Conservation (phyloP, 2,329 filamentous ascomycete species). For the Aspergillus unguis region DNA sequence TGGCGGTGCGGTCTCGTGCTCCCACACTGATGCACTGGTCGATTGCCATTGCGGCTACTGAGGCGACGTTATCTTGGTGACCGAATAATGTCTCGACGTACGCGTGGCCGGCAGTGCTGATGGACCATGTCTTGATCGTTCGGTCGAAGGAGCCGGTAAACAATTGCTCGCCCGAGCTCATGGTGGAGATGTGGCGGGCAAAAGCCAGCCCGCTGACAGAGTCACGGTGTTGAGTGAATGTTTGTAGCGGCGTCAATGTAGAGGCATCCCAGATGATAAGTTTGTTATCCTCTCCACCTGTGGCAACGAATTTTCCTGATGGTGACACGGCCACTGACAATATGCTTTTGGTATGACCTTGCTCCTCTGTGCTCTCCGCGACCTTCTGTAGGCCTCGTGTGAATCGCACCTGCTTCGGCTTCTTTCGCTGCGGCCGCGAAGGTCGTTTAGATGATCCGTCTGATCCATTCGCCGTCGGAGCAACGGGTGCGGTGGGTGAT, state of each 20-base stretch:
- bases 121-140: constrained; percentile 91
- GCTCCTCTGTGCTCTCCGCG: constrained; percentile 45
- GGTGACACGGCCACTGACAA: constrained; percentile 80
- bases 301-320: constrained; percentile 86
- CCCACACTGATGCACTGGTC: constrained; percentile 91
- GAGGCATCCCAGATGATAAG: constrained; percentile 85
- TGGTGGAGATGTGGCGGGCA: constrained; percentile 64
- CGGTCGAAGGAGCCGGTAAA: constrained; percentile 89
- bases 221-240: constrained; percentile 90
- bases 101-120: constrained; percentile 72
- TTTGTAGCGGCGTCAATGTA: constrained; percentile 71
- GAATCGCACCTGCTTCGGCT: constrained; percentile 50
- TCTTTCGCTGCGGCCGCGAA: constrained; percentile 45
- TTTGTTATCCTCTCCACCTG: constrained; percentile 78
- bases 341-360: constrained; percentile 77
- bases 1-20: constrained; percentile 82
- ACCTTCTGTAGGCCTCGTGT: constrained; percentile 42
- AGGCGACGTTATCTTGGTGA: constrained; percentile 86
- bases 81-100: constrained; percentile 96
- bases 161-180: constrained; percentile 68
- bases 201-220: constrained; percentile 82
- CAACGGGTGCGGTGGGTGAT: constrained; percentile 33
- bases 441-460: constrained; percentile 61
- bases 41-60: constrained; percentile 75
- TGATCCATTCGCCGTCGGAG: constrained; percentile 57